Base-by-base conservation (phyloP, 2,329 filamentous ascomycete genomes). In the Tolypocladium pustulatum region DNA sequence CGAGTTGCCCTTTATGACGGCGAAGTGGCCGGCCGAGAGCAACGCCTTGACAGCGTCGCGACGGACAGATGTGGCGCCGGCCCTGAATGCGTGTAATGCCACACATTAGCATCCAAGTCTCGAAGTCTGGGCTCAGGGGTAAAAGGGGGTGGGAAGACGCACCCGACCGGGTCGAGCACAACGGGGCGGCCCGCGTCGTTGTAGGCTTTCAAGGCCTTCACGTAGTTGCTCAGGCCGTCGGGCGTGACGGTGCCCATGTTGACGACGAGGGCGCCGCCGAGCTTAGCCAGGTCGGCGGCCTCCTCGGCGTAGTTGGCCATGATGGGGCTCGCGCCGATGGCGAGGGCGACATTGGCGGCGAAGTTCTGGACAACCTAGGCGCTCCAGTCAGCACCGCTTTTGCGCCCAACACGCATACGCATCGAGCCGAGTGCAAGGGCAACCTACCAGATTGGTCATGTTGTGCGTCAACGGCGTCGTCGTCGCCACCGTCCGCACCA, bases 231-330 rank as follows among this genome's bases (percentile, higher is more conserved):
- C 3, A 93, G 73, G 40, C 86, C 87, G 6, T 91, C 88, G 0
- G 87, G 84, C 1, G 89, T 94, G 8, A 93, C 85, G 0, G 91
- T 96, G 34, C 93, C 93, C 91, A 97, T 97, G 74, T 97, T 97
- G 68, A 97, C 81, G 53, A 97, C 88, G 1, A 97, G 81, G 0
- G 87, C 84, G 13, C 90, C 91, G 41, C 87, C 86, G 0, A 95
- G 81, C 36, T 79, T 81, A 15, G 88, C 86, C n/a, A 97, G 81
- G 67, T 97, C 92, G 9, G 75, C 71, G 0, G 91, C 91, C 77
- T 97, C 93, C 56, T 86, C 83, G 32, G 86, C 89, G 66, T 92
- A 89, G 71, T 90, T 92, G 9, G 91, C 87, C 93, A 97, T 97
- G 72, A 97, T 97, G 43, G 93, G 93, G 25, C 89, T 94, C 15